These are phyloP conservation scores for Quercus berberidifolia DNA, from an alignment of 306 rosid species.

Conservation along the genomic window DNA sequence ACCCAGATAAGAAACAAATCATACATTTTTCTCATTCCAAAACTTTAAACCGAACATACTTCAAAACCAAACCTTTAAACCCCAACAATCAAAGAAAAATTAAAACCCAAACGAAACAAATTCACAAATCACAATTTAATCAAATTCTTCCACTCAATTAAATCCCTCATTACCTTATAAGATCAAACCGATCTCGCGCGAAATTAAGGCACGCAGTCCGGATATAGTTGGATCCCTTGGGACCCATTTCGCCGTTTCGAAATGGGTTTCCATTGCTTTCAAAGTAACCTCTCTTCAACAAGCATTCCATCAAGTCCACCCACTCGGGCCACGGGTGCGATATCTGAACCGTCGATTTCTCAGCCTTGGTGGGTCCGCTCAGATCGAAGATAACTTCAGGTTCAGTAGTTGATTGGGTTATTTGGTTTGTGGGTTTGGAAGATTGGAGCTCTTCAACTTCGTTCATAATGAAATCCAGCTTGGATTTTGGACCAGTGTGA, in stretches of 20 bases:
- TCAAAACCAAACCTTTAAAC: background rate
- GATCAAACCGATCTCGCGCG: conserved; percentile 53
- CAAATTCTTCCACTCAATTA: background rate
- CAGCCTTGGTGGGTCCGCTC: conserved; percentile 1
- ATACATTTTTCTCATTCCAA: background rate
- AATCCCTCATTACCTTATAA: conserved; percentile 45
- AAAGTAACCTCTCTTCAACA: conserved; percentile 54
- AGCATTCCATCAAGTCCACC: conserved; percentile 55
- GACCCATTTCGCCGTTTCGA: conserved; percentile 28
- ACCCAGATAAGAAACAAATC: background rate
- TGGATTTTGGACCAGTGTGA: conserved; percentile 18
- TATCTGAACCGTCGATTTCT: conserved; percentile 32
- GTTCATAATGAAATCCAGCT: conserved; percentile 27
- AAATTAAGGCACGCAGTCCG: conserved; percentile 74
- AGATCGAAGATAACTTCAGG: background rate
- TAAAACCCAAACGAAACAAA: background rate
- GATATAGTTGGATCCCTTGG: conserved; percentile 51
- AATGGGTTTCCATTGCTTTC: conserved; percentile 39
- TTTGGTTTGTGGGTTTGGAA: conserved; percentile 12
- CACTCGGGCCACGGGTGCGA: conserved; percentile 88
- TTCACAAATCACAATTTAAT: background rate
- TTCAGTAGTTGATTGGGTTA: conserved; percentile 2
- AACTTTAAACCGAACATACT: background rate
- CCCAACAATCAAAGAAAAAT: background rate
- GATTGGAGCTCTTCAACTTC: conserved; percentile 24